Evolutionary conservation across 305 asterid genomes (phyloP).

Genomic region (Solanum hybrid): DNA sequence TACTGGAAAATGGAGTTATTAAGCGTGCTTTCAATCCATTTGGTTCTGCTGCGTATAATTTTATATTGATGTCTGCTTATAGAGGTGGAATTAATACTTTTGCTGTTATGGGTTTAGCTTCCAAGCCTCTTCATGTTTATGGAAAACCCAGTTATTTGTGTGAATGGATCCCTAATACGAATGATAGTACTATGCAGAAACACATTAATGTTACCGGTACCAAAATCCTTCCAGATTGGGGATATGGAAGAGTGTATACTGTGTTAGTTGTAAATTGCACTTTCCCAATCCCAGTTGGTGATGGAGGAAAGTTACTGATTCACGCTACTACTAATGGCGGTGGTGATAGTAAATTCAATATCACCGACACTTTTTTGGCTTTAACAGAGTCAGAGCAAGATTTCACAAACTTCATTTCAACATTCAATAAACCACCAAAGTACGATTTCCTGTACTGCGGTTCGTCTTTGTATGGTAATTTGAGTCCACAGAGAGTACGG

Average conservation of each 20-base stretch:
- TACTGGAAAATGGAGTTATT: slow-evolving; percentile 23
- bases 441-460: slow-evolving; percentile 72
- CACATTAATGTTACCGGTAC: slow-evolving; percentile 21
- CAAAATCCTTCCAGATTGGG: slow-evolving; percentile 75
- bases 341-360: slow-evolving; percentile 18
- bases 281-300: slow-evolving; percentile 20
- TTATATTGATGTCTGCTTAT: slow-evolving; percentile 60
- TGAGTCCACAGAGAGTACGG: slow-evolving; percentile 63
- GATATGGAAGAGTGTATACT: slow-evolving; percentile 77
- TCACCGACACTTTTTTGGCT: slow-evolving; percentile 37
- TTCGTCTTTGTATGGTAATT: slow-evolving; percentile 51
- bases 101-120: slow-evolving; percentile 51
- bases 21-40: slow-evolving; percentile 40
- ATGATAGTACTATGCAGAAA: neutral
- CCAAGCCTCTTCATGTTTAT: slow-evolving; percentile 58
- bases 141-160: slow-evolving; percentile 51
- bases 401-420: slow-evolving; percentile 16
- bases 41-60: slow-evolving; percentile 56
- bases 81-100: slow-evolving; percentile 56
- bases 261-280: slow-evolving; percentile 72
- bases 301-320: slow-evolving; percentile 47
- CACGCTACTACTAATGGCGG: slow-evolving; percentile 43
- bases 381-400: slow-evolving; percentile 26
- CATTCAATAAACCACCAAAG: slow-evolving; percentile 18
- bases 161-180: slow-evolving; percentile 37